Evolutionary conservation across 2,329 filamentous ascomycete species (phyloP), one percentile per base, ranked within the genome.

Genomic region (Diaporthe citri): DNA sequence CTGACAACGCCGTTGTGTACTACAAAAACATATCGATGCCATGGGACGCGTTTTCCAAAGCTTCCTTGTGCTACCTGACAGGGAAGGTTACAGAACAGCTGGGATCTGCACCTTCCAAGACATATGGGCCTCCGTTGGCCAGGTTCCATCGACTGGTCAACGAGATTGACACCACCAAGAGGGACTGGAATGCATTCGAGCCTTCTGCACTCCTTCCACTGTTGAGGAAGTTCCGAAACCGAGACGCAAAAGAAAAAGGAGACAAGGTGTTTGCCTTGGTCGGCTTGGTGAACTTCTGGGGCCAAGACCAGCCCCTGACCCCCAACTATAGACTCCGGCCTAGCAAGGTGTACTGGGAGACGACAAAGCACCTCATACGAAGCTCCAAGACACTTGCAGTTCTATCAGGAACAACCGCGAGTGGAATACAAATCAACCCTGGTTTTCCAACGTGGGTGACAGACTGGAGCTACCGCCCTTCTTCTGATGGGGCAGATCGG

Each of bases 11-110:
- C 20, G 36, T 59, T 7, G 43, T 72, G 1, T 55, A 59, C 46
- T 72, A 72, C 20, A 62, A 59, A 41, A 59, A 72, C 43, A 72
- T 64, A n/a, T 72, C 57, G 7, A 72, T 72, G 39, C 71, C 71
- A 22, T 72, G 71, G 71, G 57, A 72, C 5, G 34, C 71, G 9
- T 64, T 72, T 31, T 72, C 71, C 1, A 62, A 17, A 20, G 71
- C 71, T 8, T 59, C 71, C 12, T 4, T 51, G 2, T 64, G 56
- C 4, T 72, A 41, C 17, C 22, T 60, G n/a, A 55, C 39, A 7
- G 71, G 71, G 4, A 48, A 15, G 7, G 31, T 64, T 22, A 36
- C 71, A 17, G 71, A 72, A 46, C 34, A 41, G 13, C 25, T 72
- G 7, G 56, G 71, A 4, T 64, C 71, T 43, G 43, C 34, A 2